phyloP scores from a whole-genome alignment of 164 flowering plant species.

The Stephania yunnanensis region DNA sequence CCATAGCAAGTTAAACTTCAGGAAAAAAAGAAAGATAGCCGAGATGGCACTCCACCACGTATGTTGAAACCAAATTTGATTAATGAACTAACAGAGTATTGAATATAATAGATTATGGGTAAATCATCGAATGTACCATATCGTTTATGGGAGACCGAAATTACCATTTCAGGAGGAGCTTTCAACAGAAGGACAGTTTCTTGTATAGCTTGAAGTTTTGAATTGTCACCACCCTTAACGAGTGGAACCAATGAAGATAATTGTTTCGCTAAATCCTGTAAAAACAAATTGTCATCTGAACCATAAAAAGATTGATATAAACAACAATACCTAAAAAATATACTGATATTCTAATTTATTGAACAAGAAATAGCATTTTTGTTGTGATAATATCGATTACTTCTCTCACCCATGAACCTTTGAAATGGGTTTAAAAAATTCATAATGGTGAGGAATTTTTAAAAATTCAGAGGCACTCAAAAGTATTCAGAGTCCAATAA shows the following conservation, averaged over 20 bases:
- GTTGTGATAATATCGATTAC: neutral
- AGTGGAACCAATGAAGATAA: conserved; percentile 16
- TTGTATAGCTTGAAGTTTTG: conserved; percentile 35
- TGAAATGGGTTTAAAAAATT: neutral
- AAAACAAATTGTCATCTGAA: neutral
- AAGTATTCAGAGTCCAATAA: too few species aligned
- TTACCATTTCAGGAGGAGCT: conserved; percentile 35
- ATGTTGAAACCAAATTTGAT: neutral
- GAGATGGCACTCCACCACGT: neutral
- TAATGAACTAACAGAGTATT: neutral
- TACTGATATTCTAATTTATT: neutral
- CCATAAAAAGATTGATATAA: neutral
- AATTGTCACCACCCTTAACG: conserved; percentile 27
- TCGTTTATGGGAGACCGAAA: neutral
- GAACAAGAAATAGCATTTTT: neutral
- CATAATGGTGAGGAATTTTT: neutral
- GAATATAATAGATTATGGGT: too few species aligned
- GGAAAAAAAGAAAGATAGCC: neutral
- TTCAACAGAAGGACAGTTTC: conserved; percentile 29
- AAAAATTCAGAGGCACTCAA: neutral
- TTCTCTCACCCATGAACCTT: neutral
- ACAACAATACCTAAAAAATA: neutral
- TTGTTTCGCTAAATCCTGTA: conserved; percentile 23
- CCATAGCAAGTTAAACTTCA: neutral
- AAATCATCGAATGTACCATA: too few species aligned